Evolutionary conservation across 441 rosid species (phyloP), one percentile per base, ranked within the genome.

Genomic region (Gossypium aridum): DNA sequence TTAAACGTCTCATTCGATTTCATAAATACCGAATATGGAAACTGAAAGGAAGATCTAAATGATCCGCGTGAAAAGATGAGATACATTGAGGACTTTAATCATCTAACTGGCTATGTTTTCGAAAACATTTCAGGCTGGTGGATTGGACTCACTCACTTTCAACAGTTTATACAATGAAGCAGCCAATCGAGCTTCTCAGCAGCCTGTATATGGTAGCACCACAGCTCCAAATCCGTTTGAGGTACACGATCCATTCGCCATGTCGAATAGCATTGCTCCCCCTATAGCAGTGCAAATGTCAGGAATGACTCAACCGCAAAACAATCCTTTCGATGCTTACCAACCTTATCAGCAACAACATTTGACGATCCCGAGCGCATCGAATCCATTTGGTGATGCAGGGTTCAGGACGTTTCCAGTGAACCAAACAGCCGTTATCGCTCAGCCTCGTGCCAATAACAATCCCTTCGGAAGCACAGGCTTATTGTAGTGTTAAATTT

Each of bases 221-320:
- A n/a, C 97, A 47, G 94, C 97, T 23, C 97, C 97, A 16, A 95
- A 92, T 59, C 99, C 99, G 0, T 95, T 95, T 3, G 94, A 86
- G 82, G 87, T 83, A 3, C 91, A 88, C 1, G 94, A 95, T 80
- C 93, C 97, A 61, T 92, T 90, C 45, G 76, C 88, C 14, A 17
- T 83, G 70, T 85, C 96, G 57, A 91, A 80, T 53, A 76, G 73
- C 76, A 37, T 85, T 22, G 82, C 87, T 39, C 75, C 93, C 17
- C 86, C 91, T 70, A 79, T 78, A 1, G 49, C 82, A n/a, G 86
- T 87, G 56, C 95, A 88, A 74, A 81, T 88, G 87, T 81, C 82
- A 26, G 73, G 78, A 80, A 71, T 90, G 84, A 17, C 80, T 55
- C 88, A 82, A 47, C 89, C 67, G 78, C 91, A 85, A 23, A 74